Evolutionary conservation across 2,329 filamentous ascomycete species (phyloP), one percentile per base, ranked within the genome.

Genomic region (Huntiella savannae): DNA sequence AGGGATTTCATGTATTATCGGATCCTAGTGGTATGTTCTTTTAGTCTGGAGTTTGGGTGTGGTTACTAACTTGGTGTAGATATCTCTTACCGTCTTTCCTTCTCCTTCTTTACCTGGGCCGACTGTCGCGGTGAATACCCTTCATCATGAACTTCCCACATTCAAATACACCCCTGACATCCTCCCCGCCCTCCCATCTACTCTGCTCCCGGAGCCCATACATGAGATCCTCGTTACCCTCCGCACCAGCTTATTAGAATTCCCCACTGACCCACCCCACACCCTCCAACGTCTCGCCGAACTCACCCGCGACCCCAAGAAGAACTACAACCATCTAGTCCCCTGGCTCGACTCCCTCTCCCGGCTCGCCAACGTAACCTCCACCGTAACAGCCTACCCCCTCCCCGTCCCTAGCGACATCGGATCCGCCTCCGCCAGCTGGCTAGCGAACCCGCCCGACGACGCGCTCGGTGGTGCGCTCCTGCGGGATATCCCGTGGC

Each of bases 401-500:
- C 73, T 96, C 1, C 84, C 22, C 22, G 22, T 28, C 83, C 1
- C 11, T 62, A 77, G 5, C 68, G 52, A 71, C 73, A 19, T 65
- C 68, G 43, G 67, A 75, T 54, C 63, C 63, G 11, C 57, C 68
- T 45, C 82, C 81, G 19, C 60, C 69, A 5, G 64, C 68, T n/a
- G 66, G 71, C 37, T 17, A 4, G 19, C 37, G n/a, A 39, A 35
- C 63, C 52, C 8, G 40, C 39, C 34, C 42, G 88, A 96, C 55
- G 88, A 95, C 59, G 81, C 80, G 10, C 66, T 96, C 1, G 88
- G 88, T 16, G 91, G 91, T 5, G 91, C 91, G 0, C 68, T 95
- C 13, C 68, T 98, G 43, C 96, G 88, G 1, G 91, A 88, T 1
- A 96, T 98, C 48, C 83, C 87, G 0, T 98, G 91, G 91, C 65